phyloP scores from a whole-genome alignment of 129 eudicot species.

The Flaveria ramosissima region DNA sequence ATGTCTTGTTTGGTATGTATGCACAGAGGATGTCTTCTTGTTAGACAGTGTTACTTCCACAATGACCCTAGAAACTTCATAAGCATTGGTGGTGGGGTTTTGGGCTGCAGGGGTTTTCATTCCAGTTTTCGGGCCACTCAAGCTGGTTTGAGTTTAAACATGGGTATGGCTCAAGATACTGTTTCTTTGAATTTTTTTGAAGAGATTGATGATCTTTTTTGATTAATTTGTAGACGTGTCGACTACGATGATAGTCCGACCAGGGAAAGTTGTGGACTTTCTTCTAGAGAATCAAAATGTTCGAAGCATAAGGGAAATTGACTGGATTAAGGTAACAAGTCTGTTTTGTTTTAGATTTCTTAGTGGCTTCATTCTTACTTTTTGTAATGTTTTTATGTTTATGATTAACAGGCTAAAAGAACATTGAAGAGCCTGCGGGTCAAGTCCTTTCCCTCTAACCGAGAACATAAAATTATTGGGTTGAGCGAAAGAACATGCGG shows the following conservation, averaged over 20 bases:
- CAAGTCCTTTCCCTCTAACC: constrained; percentile 53
- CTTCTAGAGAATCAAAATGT: constrained; percentile 69
- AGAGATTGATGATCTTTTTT: background rate
- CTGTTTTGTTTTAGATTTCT: background rate
- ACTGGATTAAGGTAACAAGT: constrained; percentile 64
- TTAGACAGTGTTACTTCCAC: constrained; percentile 77
- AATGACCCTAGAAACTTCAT: constrained; percentile 62
- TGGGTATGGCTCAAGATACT: constrained; percentile 42
- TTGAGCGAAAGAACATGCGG: constrained; percentile 65
- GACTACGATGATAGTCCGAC: constrained; percentile 67
- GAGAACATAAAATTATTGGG: constrained; percentile 70
- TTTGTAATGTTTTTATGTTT: background rate
- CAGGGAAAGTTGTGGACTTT: constrained; percentile 77
- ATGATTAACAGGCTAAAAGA: constrained; percentile 64
- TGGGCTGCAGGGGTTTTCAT: constrained; percentile 83
- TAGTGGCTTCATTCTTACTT: constrained; percentile 1
- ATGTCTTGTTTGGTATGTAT: constrained; percentile 1
- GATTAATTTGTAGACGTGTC: constrained; percentile 52
- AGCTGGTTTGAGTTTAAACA: constrained; percentile 75
- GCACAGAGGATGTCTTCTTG: constrained; percentile 82
- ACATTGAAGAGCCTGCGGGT: constrained; percentile 67
- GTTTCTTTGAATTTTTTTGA: background rate
- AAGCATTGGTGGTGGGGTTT: constrained; percentile 72
- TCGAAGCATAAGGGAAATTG: constrained; percentile 45
- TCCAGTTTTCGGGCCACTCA: constrained; percentile 85